These are phyloP conservation scores for Boletales sp. DNA, from an alignment of 768 basidiomycete species.

Conservation along the genomic window DNA sequence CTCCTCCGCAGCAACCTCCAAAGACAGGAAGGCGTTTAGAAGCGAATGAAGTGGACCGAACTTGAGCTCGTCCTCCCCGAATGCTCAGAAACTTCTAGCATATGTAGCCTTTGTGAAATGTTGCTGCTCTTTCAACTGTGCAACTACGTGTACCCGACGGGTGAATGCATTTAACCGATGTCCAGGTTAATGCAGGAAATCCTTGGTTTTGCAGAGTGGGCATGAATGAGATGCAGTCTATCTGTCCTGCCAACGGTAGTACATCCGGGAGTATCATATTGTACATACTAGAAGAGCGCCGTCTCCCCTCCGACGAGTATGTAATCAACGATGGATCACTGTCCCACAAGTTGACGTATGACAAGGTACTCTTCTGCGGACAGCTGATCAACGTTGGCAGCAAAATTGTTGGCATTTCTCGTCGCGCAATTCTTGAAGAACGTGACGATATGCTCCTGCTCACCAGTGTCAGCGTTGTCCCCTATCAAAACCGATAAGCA, in stretches of 20 bases:
- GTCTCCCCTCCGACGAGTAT: too few relatives aligned
- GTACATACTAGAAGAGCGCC: slow-evolving; percentile 4
- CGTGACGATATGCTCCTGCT: slow-evolving; percentile 60
- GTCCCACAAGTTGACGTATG: slow-evolving; percentile 47
- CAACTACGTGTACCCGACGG: too few relatives aligned
- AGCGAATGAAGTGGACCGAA: too few relatives aligned
- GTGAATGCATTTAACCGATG: too few relatives aligned
- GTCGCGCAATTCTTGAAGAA: slow-evolving; percentile 71
- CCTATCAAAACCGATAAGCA: slow-evolving; percentile 13
- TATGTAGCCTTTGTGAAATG: too few relatives aligned
- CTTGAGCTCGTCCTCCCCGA: too few relatives aligned
- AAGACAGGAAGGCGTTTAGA: too few relatives aligned
- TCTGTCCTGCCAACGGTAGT: background rate
- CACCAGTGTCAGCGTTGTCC: background rate
- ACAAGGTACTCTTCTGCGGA: slow-evolving; percentile 68
- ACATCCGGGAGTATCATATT: slow-evolving; percentile 6
- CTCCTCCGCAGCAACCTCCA: too few relatives aligned
- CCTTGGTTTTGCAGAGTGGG: background rate
- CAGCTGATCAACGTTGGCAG: slow-evolving; percentile 59
- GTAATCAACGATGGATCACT: slow-evolving; percentile 11
- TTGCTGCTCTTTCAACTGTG: too few relatives aligned
- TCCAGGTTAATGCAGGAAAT: background rate
- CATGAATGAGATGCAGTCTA: background rate
- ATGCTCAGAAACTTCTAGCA: too few relatives aligned
- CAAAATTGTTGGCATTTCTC: slow-evolving; percentile 61